phyloP scores from a whole-genome alignment of 768 basidiomycete genomes.

The Daedaleopsis nitida region DNA sequence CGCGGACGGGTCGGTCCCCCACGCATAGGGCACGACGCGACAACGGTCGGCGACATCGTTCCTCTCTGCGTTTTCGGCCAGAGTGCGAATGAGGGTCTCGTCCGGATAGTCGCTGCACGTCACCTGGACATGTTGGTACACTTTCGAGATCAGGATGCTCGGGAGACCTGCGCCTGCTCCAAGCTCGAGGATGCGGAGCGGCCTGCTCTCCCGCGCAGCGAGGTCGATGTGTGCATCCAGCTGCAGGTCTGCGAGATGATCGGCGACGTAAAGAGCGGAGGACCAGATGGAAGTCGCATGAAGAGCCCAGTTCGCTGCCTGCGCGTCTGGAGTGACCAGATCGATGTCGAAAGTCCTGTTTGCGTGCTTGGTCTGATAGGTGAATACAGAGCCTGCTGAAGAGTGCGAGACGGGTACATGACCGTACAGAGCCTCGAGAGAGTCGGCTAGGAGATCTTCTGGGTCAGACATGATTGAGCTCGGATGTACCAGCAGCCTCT shows the following conservation, averaged over 20 bases:
- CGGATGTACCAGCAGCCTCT: not conserved
- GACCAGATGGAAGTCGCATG: constrained; percentile 81
- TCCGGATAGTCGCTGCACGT: constrained; percentile 76
- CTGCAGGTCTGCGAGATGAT: constrained; percentile 55
- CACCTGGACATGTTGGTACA: constrained; percentile 42
- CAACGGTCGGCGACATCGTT: constrained; percentile 55
- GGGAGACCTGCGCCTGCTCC: constrained; percentile 79
- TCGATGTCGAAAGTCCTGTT: constrained; percentile 35
- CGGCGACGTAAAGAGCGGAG: constrained; percentile 65
- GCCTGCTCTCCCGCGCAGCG: constrained; percentile 2
- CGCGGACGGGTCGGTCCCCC: constrained; percentile 56
- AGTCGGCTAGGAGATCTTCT: constrained; percentile 70
- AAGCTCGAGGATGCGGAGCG: constrained; percentile 59
- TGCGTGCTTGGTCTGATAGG: constrained; percentile 34
- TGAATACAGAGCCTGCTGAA: constrained; percentile 54
- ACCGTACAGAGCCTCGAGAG: constrained; percentile 63
- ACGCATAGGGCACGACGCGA: constrained; percentile 58
- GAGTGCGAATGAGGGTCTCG: constrained; percentile 53
- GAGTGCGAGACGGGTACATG: constrained; percentile 62
- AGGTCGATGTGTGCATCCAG: constrained; percentile 34
- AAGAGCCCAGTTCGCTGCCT: constrained; percentile 68
- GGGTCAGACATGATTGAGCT: constrained; percentile 37
- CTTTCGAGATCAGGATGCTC: constrained; percentile 63
- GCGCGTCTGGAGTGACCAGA: constrained; percentile 64
- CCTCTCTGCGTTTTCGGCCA: constrained; percentile 55